Evolutionary conservation across 139 green algal species (phyloP), one percentile per base, ranked within the genome.

Genomic region (Chlorella sp.): DNA sequence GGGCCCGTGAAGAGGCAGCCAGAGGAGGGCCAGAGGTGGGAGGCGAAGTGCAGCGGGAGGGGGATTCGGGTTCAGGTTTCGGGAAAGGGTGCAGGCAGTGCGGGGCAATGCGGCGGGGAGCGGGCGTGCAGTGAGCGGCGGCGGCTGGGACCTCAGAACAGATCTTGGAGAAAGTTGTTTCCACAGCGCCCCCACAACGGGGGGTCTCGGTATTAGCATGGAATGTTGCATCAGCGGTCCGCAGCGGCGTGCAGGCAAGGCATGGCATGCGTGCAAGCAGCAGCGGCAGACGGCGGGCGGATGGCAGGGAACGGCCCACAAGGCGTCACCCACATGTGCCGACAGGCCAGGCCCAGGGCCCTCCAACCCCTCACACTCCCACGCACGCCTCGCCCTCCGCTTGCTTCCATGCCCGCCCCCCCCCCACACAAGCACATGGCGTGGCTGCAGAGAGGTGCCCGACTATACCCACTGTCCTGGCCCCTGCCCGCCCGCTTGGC

Each of bases 161-260:
- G 92, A 94, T 93, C 90, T 94, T 94, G 90, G 91, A 90, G 92
- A 90, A 94, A 90, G 75, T 36, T 88, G 80, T 73, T 86, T 94
- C 90, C 75, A 75, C 88, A 94, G 34, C 81, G 86, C 83, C 42
- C 42, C 36, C 24, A 19, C 37, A 40, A 39, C 30, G 37, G 83
- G 83, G 83, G 66, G 85, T 78, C 80, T 94, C 91, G 87, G 92
- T 86, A 94, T 93, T 94, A 94, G 92, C 92, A 95, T 95, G 91
- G 92, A 91, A 86, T 79, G 57, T 73, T 76, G 80, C 89, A 94
- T 94, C 91, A 92, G 61, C 76, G 87, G 89, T 24, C 24, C 26
- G 78, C n/a, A 77, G 75, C 42, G 75, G 40, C 79, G 48, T 16
- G 93, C 34, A n/a, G 48, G 48, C 48, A 57, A 9, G 28, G 68